A percentile compares a stretch with the other conserved stretches of the same genome.
Conservation (phyloP, 768 basidiomycete genomes). For the Xerocomellus amylosporus region DNA sequence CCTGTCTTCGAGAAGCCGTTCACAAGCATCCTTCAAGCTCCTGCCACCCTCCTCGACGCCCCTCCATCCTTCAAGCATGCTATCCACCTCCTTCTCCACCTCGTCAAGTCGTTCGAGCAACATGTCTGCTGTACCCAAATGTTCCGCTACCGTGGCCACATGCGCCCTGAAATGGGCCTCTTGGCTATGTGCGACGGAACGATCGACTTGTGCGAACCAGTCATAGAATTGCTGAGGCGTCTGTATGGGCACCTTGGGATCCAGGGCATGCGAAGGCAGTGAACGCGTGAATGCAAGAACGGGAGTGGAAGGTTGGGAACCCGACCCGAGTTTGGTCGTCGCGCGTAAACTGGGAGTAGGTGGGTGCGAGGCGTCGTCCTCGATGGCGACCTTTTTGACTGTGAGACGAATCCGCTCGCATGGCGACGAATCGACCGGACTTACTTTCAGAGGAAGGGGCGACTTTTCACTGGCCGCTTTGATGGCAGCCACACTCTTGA, state of each 20-base stretch:
- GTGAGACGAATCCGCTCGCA: constrained; percentile 27
- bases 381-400: constrained; percentile 41
- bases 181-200: constrained; percentile 88
- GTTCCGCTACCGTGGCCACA: constrained; percentile 69
- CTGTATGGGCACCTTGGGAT: constrained; percentile 74
- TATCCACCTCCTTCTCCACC: constrained; percentile 69
- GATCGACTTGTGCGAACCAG: constrained; percentile 89
- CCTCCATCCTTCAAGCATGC: constrained; percentile 81
- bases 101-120: constrained; percentile 70
- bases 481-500: constrained; percentile 60
- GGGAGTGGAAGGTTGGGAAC: constrained; percentile 48
- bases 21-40: constrained; percentile 88
- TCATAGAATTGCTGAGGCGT: constrained; percentile 97
- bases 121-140: constrained; percentile 74
- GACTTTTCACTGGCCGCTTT: constrained; percentile 58
- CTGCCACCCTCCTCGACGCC: constrained; percentile 92
- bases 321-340: constrained; percentile 38
- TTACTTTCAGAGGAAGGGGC: constrained; percentile 75
- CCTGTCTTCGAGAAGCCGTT: constrained; percentile 84
- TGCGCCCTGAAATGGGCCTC: constrained; percentile 90
- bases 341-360: constrained; percentile 36
- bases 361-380: constrained; percentile 36
- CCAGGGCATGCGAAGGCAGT: constrained; percentile 49
- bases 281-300: constrained; percentile 21
- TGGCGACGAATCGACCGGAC: constrained; percentile 7